Evolutionary conservation across 2,329 filamentous ascomycete genomes (phyloP).

Genomic region (Ramichloridium luteum): DNA sequence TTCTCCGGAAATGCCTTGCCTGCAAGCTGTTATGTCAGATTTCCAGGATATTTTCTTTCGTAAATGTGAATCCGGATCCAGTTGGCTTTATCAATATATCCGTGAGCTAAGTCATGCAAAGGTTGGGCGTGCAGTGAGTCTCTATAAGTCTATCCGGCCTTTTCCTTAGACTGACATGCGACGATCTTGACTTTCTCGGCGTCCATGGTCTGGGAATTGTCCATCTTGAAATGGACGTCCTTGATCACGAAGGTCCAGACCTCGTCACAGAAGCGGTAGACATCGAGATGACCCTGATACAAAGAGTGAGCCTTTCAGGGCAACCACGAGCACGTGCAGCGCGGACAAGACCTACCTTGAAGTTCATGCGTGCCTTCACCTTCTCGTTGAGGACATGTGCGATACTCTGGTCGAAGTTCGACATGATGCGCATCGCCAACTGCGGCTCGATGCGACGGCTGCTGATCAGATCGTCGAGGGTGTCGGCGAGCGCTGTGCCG

Average conservation of each 20-base stretch:
- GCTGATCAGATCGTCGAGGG: slow-evolving; percentile 91
- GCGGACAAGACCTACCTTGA: slow-evolving; percentile 87
- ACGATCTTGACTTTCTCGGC: slow-evolving; percentile 98
- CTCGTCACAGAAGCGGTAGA: slow-evolving; percentile 98
- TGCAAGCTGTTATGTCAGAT: too few species aligned
- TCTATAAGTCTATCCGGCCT: slow-evolving; percentile 42
- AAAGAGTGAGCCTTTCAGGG: slow-evolving; percentile 3
- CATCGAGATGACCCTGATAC: slow-evolving; percentile 79
- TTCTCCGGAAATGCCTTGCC: too few species aligned
- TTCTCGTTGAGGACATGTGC: slow-evolving; percentile 84
- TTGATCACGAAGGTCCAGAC: slow-evolving; percentile 99
- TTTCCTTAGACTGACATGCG: slow-evolving; percentile 79
- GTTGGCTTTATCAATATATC: neutral
- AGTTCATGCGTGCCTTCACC: slow-evolving; percentile 79
- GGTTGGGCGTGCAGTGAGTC: too few species aligned
- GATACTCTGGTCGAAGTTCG: slow-evolving; percentile 88
- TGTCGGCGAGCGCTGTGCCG: slow-evolving; percentile 85
- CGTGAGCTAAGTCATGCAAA: neutral
- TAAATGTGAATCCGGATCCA: neutral
- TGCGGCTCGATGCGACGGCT: slow-evolving; percentile 93
- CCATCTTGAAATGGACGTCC: slow-evolving; percentile 97
- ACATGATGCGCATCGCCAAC: slow-evolving; percentile 94
- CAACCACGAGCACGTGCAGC: too few species aligned
- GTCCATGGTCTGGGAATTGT: slow-evolving; percentile 54
- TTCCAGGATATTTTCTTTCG: too few species aligned